Base-by-base conservation (phyloP, 495 filamentous ascomycete species). In the Penicillium cataractarum region DNA sequence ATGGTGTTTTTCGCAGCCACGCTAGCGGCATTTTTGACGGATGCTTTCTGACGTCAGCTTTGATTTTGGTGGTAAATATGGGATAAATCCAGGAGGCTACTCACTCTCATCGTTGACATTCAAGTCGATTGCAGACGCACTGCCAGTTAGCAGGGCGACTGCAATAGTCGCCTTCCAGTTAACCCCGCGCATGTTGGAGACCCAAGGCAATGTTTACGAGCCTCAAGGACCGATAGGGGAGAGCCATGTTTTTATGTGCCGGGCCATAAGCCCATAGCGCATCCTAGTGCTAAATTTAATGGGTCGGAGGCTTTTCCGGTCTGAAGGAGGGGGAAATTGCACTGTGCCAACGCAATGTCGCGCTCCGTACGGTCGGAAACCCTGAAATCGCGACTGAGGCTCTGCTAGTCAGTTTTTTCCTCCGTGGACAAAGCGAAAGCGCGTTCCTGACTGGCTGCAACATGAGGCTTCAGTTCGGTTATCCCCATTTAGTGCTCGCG, bases 1-100 rank as follows among this genome's bases (percentile, higher is more conserved):
- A 90, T 89, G 78, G 90, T 83, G 64, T 86, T 86, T 32, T 80
- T 76, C 4, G 86, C 82, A 56, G 84, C 75, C 29, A 76, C 79
- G 33, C 75, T 79, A 6, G 89, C 85, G n/a, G 86, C 82, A 58
- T 78, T 63, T 62, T 83, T 87, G 65, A 92, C 75, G 2, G 89
- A 91, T 65, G 84, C 90, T 92, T 50, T 60, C 46, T 6, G 19
- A 19, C 3, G 19, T 51, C 33, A 44, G 27, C 8, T 13, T 29
- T 55, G 49, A 22, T 32, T 29, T 29, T 2, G 17, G 15, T 13
- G 7, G n/a, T 32, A 19, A 31, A 26, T 4, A 10, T 2, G 26
- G 1, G 13, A 4, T 6, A 22, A 31, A 10, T 15, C 27, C 1
- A 10, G 50, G 40, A 35, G 7, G 4, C n/a, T n/a, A 63, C 62